A percentile compares a stretch with the other conserved stretches of the same genome.
phyloP scores from a whole-genome alignment of 192 early-diverging fungal genomes.

The Backusella sp. region DNA sequence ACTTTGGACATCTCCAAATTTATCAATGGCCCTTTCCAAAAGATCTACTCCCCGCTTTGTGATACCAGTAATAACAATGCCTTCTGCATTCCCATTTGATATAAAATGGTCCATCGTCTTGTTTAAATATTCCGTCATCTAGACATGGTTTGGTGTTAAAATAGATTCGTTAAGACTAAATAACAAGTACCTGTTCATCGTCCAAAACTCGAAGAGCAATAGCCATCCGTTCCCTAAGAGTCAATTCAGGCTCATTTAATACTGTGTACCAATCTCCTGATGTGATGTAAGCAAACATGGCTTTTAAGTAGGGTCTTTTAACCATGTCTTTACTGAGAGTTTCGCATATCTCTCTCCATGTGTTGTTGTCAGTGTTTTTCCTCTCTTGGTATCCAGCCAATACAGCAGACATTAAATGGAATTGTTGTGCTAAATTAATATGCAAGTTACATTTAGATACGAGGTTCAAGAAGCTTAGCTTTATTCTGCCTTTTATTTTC shows the following conservation, averaged over 20 bases:
- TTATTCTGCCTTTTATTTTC: constrained; percentile 11
- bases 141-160: not conserved
- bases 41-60: constrained; percentile 63
- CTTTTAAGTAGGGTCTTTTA: constrained; percentile 72
- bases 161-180: not conserved
- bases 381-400: constrained; percentile 57
- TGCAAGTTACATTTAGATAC: not conserved
- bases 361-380: constrained; percentile 23
- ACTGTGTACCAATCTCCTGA: constrained; percentile 81
- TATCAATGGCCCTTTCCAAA: constrained; percentile 79
- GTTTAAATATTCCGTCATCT: constrained; percentile 65
- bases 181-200: constrained; percentile 65
- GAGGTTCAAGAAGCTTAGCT: not conserved
- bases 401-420: constrained; percentile 82
- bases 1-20: constrained; percentile 90
- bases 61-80: constrained; percentile 83
- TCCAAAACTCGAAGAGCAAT: constrained; percentile 84
- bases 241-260: constrained; percentile 64
- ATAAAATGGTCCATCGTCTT: constrained; percentile 52
- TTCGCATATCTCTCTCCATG: constrained; percentile 64
- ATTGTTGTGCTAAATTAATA: constrained; percentile 57
- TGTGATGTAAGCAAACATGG: constrained; percentile 87
- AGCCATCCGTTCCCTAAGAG: constrained; percentile 77
- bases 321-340: constrained; percentile 55
- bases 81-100: constrained; percentile 70